Percentiles rank a stretch among this genome's conserved stretches.
Evolutionary conservation across 805 yeast genomes (phyloP).

Genomic region (Sugiyamaella mastotermitis): DNA sequence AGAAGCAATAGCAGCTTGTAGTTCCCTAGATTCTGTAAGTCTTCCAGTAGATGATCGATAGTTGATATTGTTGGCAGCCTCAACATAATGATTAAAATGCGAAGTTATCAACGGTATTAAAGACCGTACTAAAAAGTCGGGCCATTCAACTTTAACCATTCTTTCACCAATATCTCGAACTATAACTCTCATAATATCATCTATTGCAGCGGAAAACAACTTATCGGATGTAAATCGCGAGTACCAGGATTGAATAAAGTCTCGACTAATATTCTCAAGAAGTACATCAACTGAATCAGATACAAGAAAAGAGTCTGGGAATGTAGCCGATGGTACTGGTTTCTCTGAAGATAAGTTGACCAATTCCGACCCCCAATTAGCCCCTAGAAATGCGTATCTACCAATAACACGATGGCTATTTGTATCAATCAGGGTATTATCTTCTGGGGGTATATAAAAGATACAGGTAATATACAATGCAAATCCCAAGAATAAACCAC

Average conservation of each 20-base stretch:
- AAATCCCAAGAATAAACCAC: constrained; percentile 13
- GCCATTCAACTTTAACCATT: constrained; percentile 42
- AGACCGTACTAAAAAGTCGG: constrained; percentile 51
- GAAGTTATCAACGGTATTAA: constrained; percentile 60
- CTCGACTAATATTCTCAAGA: constrained; percentile 42
- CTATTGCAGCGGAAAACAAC: constrained; percentile 39
- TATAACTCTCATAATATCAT: constrained; percentile 38
- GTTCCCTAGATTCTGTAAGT: constrained; percentile 32
- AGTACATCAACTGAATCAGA: constrained; percentile 49
- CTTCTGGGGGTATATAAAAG: constrained; percentile 9
- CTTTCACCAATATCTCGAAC: constrained; percentile 39
- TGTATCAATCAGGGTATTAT: not conserved
- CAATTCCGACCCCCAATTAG: constrained; percentile 13
- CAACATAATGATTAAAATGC: constrained; percentile 50
- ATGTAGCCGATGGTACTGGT: constrained; percentile 11
- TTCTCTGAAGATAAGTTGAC: constrained; percentile 9
- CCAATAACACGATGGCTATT: constrained; percentile 1
- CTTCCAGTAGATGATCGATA: constrained; percentile 23
- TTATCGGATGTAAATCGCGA: constrained; percentile 37
- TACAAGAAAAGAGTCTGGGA: constrained; percentile 44
- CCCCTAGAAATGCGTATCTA: constrained; percentile 10
- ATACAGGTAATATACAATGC: constrained; percentile 6
- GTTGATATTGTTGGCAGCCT: constrained; percentile 33
- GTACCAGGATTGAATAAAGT: constrained; percentile 57
- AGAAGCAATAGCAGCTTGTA: constrained; percentile 38